Evolutionary conservation across 176 grass and related monocot species (phyloP).

Genomic region (Bromus sterilis): DNA sequence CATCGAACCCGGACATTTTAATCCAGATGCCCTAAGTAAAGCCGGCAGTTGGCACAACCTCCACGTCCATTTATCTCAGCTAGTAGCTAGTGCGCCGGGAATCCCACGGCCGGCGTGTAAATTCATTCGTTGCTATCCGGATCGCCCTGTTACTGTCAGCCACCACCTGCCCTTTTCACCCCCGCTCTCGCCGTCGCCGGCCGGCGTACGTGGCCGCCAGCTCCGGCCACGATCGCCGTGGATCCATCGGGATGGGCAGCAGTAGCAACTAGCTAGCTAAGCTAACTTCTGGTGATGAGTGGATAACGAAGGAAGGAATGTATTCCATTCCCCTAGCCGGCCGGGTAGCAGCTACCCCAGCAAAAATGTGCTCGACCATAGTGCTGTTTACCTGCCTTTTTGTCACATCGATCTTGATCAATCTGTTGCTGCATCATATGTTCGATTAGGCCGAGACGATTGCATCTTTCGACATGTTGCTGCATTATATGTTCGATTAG

Average conservation of each 20-base stretch:
- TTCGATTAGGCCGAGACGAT: conserved; percentile 17
- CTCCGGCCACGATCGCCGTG: background rate
- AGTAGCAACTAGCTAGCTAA: background rate
- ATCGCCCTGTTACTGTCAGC: background rate
- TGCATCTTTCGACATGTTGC: conserved; percentile 9
- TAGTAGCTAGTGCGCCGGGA: conserved; percentile 41
- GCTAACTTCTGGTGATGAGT: background rate
- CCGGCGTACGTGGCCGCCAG: background rate
- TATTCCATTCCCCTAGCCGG: conserved; percentile 17
- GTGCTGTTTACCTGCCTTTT: background rate
- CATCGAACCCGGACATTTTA: background rate
- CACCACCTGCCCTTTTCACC: background rate
- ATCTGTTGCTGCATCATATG: background rate
- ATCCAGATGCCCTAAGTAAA: conserved; percentile 4
- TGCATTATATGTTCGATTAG: conserved; percentile 21
- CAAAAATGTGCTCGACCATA: background rate
- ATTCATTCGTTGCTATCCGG: conserved; percentile 27
- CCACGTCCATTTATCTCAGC: no score
- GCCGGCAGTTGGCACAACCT: background rate
- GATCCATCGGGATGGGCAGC: background rate
- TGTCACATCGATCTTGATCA: background rate
- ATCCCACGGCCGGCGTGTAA: conserved; percentile 24
- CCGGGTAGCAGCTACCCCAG: background rate
- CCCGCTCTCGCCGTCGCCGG: background rate
- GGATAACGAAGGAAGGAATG: conserved; percentile 35